Base-by-base conservation (phyloP, 1,284 basidiomycete genomes). In the Boletus sp. region DNA sequence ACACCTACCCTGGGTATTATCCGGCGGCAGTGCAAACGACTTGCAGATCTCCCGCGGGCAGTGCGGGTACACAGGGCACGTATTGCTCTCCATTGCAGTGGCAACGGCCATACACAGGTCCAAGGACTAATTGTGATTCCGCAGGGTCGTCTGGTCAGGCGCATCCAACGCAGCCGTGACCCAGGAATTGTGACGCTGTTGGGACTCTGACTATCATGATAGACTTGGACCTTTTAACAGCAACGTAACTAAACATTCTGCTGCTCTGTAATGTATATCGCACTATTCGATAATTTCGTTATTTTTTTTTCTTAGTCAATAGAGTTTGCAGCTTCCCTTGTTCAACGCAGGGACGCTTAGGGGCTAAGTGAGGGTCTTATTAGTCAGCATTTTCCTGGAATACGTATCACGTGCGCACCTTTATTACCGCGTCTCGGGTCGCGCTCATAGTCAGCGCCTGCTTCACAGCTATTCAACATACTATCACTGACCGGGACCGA, bases 91-190 rank as follows among this genome's bases (percentile, higher is more conserved):
- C 43, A 46, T 56, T 72, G 41, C 64, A 67, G 46, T 75, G 73
- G 76, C 74, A 71, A 54, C 69, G 67, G 47, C 66, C 72, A 41
- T 72, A 72, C 38, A 20, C 39, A 14, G 55, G 67, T 51, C 56
- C 63, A 6, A 51, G 44, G 48, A 47, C 61, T 62, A 39, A 58
- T 39, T 22, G 25, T 51, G 51, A 50, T 53, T 47, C 46, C 20
- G 51, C 58, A 66, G 60, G 52, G 32, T 50, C 56, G 46, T 54
- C 60, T 25, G 44, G 41, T 40, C 58, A 53, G 34, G 6, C 46
- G 23, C 48, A 46, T 43, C 30, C 50, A 33, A 48, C 32, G 53
- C 46, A 48, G 43, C 48, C 57, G 7, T 63, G 50, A 63, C 17
- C 14, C 2, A 25, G 19, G 17, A 17, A 16, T 17, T 26, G 25